Evolutionary conservation across 805 yeast species (phyloP).

Genomic region (Starmerella vaccinii): DNA sequence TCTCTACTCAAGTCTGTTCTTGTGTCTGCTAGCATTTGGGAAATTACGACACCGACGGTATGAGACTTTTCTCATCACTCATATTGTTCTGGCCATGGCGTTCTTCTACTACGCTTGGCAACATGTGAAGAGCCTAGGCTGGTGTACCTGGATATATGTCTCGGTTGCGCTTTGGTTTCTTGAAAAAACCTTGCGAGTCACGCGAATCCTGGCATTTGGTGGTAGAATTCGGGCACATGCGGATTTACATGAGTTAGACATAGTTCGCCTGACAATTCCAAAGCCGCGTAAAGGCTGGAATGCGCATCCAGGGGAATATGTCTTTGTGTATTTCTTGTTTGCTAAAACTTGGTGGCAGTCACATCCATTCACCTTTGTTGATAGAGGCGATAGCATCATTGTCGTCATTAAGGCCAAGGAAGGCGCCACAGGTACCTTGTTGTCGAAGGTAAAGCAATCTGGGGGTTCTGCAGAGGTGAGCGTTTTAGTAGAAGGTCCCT

Average conservation of each 20-base stretch:
- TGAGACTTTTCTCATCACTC: conserved; percentile 8
- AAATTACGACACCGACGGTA: conserved; percentile 8
- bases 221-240: conserved; percentile 6
- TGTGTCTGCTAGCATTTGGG: conserved; percentile 8
- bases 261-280: conserved; percentile 7
- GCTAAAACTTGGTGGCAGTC: conserved; percentile 52
- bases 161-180: conserved; percentile 2
- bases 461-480: background rate
- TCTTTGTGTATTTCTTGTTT: conserved; percentile 29
- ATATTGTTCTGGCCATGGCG: conserved; percentile 1
- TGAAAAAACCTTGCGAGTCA: conserved; percentile 1
- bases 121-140: conserved; percentile 12
- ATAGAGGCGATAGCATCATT: background rate
- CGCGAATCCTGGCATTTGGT: conserved; percentile 1
- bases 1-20: background rate
- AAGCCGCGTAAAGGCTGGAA: conserved; percentile 4
- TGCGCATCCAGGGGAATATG: conserved; percentile 10
- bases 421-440: background rate
- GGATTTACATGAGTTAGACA: conserved; percentile 1
- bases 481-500: conserved; percentile 8
- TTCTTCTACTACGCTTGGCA: conserved; percentile 8
- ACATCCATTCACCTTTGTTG: conserved; percentile 54
- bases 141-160: conserved; percentile 8
- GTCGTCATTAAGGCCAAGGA: conserved; percentile 11
- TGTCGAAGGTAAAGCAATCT: background rate